These are phyloP conservation scores for Leccinum longicurvipes DNA, from an alignment of 768 basidiomycete species.

Conservation along the genomic window DNA sequence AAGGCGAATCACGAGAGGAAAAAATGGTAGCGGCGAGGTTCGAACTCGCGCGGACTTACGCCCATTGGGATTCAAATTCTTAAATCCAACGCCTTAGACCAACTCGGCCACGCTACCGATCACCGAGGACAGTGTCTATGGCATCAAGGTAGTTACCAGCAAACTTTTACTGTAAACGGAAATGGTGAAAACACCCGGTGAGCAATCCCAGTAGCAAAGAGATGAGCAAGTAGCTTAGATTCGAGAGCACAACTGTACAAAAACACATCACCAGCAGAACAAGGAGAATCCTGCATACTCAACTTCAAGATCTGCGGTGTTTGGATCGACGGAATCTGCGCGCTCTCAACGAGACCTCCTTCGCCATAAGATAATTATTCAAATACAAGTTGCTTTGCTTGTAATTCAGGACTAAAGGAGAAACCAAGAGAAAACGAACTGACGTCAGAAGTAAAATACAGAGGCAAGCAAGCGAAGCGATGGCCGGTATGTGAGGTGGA, in stretches of 20 bases:
- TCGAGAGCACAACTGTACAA: background rate
- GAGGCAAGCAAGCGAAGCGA: conserved; percentile 20
- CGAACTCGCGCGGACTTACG: conserved; percentile 85
- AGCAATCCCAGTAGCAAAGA: background rate
- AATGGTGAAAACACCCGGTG: background rate
- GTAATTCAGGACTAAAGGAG: conserved; percentile 9
- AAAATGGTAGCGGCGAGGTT: conserved; percentile 80
- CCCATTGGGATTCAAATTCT: conserved; percentile 80
- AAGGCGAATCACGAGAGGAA: background rate
- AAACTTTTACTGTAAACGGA: no score
- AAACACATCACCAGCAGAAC: background rate
- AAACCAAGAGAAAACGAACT: conserved; percentile 2
- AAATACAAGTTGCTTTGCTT: conserved; percentile 19
- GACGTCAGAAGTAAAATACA: conserved; percentile 28
- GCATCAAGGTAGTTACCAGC: background rate
- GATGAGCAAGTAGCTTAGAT: background rate
- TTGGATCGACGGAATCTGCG: background rate
- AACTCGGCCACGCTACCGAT: conserved; percentile 77
- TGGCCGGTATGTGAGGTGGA: conserved; percentile 26
- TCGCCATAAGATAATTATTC: conserved; percentile 9
- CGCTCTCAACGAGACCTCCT: background rate
- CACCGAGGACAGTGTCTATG: background rate
- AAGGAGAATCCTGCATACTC: background rate
- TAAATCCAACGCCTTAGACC: conserved; percentile 94
- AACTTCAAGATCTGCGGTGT: background rate